phyloP scores from a whole-genome alignment of 1,284 basidiomycete species.

The Marasmius oreades region DNA sequence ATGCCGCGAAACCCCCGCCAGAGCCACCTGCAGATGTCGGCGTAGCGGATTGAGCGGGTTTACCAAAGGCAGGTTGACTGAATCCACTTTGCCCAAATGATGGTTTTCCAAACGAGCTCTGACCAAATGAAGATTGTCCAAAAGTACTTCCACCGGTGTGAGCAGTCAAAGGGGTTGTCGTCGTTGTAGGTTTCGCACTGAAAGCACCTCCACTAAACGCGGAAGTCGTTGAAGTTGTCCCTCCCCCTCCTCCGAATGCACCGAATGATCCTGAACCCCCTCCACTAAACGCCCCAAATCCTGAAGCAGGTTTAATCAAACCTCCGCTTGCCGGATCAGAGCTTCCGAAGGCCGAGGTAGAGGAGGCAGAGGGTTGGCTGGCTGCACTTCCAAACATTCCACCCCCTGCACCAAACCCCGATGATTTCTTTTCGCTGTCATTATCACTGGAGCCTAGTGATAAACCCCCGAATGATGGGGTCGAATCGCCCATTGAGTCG shows the following conservation, averaged over 20 bases:
- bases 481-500: slow-evolving; percentile 35
- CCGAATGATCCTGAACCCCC: slow-evolving; percentile 22
- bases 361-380: slow-evolving; percentile 7
- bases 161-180: slow-evolving; percentile 2
- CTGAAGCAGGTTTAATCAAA: slow-evolving; percentile 22
- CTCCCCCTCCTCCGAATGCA: slow-evolving; percentile 4
- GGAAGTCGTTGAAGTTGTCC: neutral
- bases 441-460: slow-evolving; percentile 25
- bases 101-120: slow-evolving; percentile 9
- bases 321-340: slow-evolving; percentile 7
- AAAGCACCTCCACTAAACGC: slow-evolving; percentile 11
- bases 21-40: slow-evolving; percentile 2
- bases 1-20: neutral
- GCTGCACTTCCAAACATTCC: slow-evolving; percentile 15
- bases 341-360: slow-evolving; percentile 2
- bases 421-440: slow-evolving; percentile 14
- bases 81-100: slow-evolving; percentile 12
- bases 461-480: slow-evolving; percentile 31
- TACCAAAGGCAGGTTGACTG: slow-evolving; percentile 14
- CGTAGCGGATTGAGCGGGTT: neutral
- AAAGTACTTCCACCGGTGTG: slow-evolving; percentile 6
- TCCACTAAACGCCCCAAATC: slow-evolving; percentile 29
- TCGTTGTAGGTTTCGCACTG: neutral
- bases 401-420: slow-evolving; percentile 3
- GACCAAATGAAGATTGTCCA: slow-evolving; percentile 9